Evolutionary conservation across 1,139 yeast genomes (phyloP), one percentile per base, ranked within the genome.

Genomic region (Blastobotrys apis): DNA sequence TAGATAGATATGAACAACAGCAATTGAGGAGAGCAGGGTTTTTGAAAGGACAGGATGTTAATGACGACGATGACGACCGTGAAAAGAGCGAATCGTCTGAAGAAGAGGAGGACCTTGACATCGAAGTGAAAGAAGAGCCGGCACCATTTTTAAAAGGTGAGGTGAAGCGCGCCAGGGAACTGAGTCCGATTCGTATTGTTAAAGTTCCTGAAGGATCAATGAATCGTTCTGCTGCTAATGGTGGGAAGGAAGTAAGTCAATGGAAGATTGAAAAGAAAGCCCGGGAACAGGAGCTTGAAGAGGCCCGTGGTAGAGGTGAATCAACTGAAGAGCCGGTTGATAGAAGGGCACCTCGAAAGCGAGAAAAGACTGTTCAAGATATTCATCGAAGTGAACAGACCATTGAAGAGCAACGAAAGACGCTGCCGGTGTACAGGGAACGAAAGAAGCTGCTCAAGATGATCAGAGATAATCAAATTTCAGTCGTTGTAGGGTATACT

Each of bases 401-500:
- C 9, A 80, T 87, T 27, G 72, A 72, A 47, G 81, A 81, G 50
- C 95, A 85, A 58, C 62, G 92, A 43, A 77, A 74, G 53, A 68
- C 79, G 3, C 68, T 87, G 20, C 97, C 97, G 0, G 94, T 90
- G 0, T 86, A 70, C 56, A 63, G 74, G 16, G 78, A 80, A 68
- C 71, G 94, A 40, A 58, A 68, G 0, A 70, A 78, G 42, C 65
- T 92, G 9, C 63, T 92, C 9, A 59, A 74, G 2, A 74, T 81
- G 0, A 75, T 92, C 3, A 59, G 65, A 44, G 73, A 69, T 49
- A 86, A 88, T 59, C 97, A 90, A 64, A 86, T 92, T 0, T 71
- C 83, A 8, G 76, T 92, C 15, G 78, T 92, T 2, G 84, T 92
- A 50, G 97, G 98, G 49, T 97, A 92, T 57, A 92, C 98, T 0